Base-by-base conservation (phyloP, 2,329 filamentous ascomycete genomes). In the Pseudogymnoascus sp. region DNA sequence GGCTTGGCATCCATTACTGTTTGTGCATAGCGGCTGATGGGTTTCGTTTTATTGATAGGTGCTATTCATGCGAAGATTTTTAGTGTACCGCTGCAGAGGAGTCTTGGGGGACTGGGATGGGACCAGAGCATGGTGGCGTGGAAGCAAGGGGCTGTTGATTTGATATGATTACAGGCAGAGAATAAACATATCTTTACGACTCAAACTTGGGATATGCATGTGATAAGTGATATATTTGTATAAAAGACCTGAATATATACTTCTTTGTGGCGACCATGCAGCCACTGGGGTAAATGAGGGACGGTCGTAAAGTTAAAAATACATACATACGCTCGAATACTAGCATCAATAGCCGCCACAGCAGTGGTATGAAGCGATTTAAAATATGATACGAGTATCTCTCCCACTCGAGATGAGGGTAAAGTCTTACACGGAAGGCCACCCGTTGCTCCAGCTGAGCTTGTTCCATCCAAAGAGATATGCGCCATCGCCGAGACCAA, bases 401-500 rank as follows among this genome's bases (percentile, higher is more conserved):
- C 14, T 54, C 19, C 23, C 25, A 25, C 45, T 2, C 23, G 48
- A 31, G 14, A 31, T 8, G 10, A 25, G 13, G 2, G 16, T n/a
- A 31, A 1, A 4, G 6, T 3, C 54, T 66, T 70, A 77, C 0
- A 80, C 75, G 1, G 73, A 70, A 2, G 79, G 79, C 79, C 79
- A 81, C 10, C 79, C 79, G 43, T 69, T 72, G 8, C 73, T 76
- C 70, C 78, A 81, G 43, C 72, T 73, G 39, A 81, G 69, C 5
- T 63, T 66, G 64, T 81, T 81, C 78, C 78, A 80, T 6, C 79
- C 79, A 69, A 81, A 80, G 25, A 75, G 69, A 60, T 79, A 79
- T 39, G 79, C 67, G 1, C 73, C 75, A 69, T 85, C 81, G 0
- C 72, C 77, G 63, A 83, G 79, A 1, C 83, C 82, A 66, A 84